A percentile compares a stretch with the other conserved stretches of the same genome.
Conservation (phyloP, 2,329 filamentous ascomycete species). For the Ustulina deusta region DNA sequence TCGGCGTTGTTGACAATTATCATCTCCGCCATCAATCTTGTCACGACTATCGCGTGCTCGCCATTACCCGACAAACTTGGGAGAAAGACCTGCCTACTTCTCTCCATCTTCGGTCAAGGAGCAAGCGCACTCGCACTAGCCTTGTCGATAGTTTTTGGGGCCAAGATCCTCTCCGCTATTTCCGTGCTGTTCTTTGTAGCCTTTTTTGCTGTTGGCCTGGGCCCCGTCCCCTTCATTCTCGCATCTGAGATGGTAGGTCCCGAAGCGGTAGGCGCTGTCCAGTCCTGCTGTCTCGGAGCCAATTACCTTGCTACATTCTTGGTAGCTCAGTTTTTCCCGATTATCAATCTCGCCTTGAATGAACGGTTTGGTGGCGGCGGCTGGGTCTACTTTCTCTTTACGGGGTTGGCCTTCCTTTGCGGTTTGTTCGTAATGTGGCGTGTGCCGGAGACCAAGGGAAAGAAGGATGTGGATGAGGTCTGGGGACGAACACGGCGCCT, state of each 20-base stretch:
- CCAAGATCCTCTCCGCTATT: slow-evolving; percentile 82
- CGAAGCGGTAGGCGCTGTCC: slow-evolving; percentile 90
- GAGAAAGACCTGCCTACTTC: slow-evolving; percentile 84
- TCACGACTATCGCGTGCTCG: slow-evolving; percentile 83
- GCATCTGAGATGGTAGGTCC: slow-evolving; percentile 90
- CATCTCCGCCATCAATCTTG: slow-evolving; percentile 87
- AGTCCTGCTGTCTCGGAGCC: slow-evolving; percentile 86
- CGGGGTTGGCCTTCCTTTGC: slow-evolving; percentile 75
- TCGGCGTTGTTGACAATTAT: slow-evolving; percentile 87
- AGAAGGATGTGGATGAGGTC: slow-evolving; percentile 86
- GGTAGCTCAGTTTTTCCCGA: slow-evolving; percentile 94
- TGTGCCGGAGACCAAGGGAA: slow-evolving; percentile 91
- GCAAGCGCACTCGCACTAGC: slow-evolving; percentile 81
- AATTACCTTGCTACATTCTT: slow-evolving; percentile 93
- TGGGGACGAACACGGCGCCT: slow-evolving; percentile 77
- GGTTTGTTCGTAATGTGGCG: slow-evolving; percentile 77
- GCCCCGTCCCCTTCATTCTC: slow-evolving; percentile 94
- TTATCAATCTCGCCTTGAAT: slow-evolving; percentile 81
- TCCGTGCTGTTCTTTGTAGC: slow-evolving; percentile 87
- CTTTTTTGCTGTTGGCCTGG: slow-evolving; percentile 90
- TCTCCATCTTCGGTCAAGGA: slow-evolving; percentile 88
- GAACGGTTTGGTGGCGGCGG: slow-evolving; percentile 73
- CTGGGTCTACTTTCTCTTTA: slow-evolving; percentile 93
- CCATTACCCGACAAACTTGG: slow-evolving; percentile 89
- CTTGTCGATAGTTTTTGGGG: slow-evolving; percentile 78